Evolutionary conservation across 2,329 filamentous ascomycete species (phyloP).

Genomic region (Cladosporium sp.): DNA sequence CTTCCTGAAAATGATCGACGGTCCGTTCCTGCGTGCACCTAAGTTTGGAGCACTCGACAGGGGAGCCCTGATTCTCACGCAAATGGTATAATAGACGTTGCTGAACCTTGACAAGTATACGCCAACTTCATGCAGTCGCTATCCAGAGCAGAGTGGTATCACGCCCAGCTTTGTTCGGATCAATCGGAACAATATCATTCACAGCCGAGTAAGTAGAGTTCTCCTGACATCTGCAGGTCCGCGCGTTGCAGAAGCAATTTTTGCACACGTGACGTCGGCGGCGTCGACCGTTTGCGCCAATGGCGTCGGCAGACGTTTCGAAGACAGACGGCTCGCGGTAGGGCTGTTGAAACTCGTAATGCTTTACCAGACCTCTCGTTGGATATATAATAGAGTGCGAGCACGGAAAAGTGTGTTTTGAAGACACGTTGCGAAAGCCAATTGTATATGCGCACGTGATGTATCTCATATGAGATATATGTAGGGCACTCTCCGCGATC

Average conservation of each 20-base stretch:
- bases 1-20: constrained; percentile 10
- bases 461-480: neutral
- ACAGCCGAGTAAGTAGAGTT: neutral
- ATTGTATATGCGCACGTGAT: neutral
- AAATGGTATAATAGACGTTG: neutral
- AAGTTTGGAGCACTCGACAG: constrained; percentile 8
- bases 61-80: constrained; percentile 6
- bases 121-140: neutral
- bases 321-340: neutral
- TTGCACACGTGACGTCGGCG: constrained; percentile 14
- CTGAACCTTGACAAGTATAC: neutral
- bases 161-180: neutral
- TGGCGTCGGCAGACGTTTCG: constrained; percentile 6
- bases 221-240: constrained; percentile 14
- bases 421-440: neutral
- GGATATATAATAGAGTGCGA: neutral
- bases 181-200: neutral
- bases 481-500: neutral
- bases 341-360: neutral
- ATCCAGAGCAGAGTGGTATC: neutral
- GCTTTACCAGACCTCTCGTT: neutral
- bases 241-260: constrained; percentile 12
- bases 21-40: constrained; percentile 3
- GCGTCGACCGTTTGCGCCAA: constrained; percentile 1
- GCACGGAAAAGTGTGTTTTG: neutral